Evolutionary conservation across 2,329 filamentous ascomycete species (phyloP), one percentile per base, ranked within the genome.

Genomic region (Paecilomyces fulvus): DNA sequence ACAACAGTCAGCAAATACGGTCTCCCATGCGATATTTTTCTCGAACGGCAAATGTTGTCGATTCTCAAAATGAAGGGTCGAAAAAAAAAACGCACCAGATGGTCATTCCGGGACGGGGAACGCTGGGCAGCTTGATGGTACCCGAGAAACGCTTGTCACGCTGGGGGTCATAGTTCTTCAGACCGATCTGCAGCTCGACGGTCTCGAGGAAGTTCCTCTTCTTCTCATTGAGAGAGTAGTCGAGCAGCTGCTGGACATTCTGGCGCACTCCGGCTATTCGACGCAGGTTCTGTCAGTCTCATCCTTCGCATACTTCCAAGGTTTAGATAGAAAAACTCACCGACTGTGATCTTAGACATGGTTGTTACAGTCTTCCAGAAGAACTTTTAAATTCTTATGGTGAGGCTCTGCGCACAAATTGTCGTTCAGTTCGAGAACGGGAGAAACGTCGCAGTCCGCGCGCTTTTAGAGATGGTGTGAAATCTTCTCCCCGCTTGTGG

Each of bases 121-220:
- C 83, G 73, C 85, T 83, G 67, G 92, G 92, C 73, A 97, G 89
- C 82, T 88, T 91, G 84, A 99, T 89, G 79, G 94, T 97, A 80
- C 94, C 94, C 58, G 90, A 95, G 92, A 99, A 99, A 96, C 92
- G 92, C 92, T 99, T 99, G 84, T 99, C 94, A 90, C 94, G 92
- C 88, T 97, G 84, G 75, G 94, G 92, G 78, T 99, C 89, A 83
- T 96, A 96, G 88, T 95, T 95, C 89, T 95, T 95, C 77, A 95
- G 86, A 78, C 90, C 90, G 83, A 95, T 94, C 79, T 90, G 85
- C 69, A 89, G 74, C 69, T 79, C 77, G 65, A 96, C 90, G 75
- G 89, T 92, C 83, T 94, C 90, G 77, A 95, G 84, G 83, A 96
- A 96, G 86, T 96, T 96, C 71, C 91, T 84, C 89, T 96, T 96